Evolutionary conservation across 352 stramenopile species (phyloP).

Genomic region (Pilasporangium apinafurcum): DNA sequence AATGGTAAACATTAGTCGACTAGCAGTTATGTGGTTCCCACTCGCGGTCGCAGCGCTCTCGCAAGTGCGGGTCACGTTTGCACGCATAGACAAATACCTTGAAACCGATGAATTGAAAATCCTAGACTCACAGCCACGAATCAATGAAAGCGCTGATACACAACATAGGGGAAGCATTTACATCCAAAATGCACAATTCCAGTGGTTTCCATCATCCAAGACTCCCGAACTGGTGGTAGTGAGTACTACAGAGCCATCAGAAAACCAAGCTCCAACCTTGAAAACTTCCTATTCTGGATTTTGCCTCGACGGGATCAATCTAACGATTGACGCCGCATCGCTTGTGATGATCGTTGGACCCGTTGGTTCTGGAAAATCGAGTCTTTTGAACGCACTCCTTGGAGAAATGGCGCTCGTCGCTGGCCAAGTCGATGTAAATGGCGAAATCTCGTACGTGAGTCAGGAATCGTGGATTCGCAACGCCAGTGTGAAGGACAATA

Average conservation of each 20-base stretch:
- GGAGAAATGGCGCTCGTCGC: conserved; percentile 31
- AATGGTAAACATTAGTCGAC: background rate
- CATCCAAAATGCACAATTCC: conserved; percentile 13
- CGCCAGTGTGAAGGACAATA: conserved; percentile 86
- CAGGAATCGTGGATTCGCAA: conserved; percentile 93
- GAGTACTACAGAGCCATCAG: background rate
- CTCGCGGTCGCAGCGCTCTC: background rate
- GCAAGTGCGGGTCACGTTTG: conserved; percentile 9
- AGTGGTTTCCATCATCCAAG: conserved; percentile 7
- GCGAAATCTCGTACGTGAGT: conserved; percentile 64
- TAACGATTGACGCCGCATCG: conserved; percentile 51
- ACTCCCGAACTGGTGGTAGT: conserved; percentile 5
- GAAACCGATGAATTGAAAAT: conserved; percentile 13
- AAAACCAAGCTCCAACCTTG: too few relatives aligned
- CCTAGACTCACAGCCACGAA: background rate
- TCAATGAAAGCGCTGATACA: background rate
- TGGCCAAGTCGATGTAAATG: conserved; percentile 15
- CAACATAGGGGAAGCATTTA: conserved; percentile 9
- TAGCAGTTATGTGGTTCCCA: background rate
- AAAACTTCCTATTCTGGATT: too few relatives aligned
- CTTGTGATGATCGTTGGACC: conserved; percentile 51
- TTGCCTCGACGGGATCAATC: conserved; percentile 19
- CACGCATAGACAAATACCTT: conserved; percentile 18
- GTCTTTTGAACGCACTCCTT: conserved; percentile 38
- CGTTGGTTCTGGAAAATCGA: conserved; percentile 50